Conservation (phyloP, 2,329 filamentous ascomycete species). For the Neofusicoccum laricinum region DNA sequence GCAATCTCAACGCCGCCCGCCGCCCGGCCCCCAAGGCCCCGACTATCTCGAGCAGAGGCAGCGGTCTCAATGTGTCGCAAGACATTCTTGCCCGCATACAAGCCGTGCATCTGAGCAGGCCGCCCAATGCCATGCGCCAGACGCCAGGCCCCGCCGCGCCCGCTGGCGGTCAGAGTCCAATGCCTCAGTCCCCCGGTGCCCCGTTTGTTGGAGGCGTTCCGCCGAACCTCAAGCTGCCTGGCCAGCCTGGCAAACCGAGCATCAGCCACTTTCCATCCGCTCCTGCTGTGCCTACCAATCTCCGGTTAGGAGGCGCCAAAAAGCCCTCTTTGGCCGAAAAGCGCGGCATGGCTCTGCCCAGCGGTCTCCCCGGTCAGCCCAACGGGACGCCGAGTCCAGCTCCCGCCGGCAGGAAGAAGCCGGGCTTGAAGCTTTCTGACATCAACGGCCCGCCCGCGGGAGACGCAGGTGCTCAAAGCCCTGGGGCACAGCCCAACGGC, state of each 20-base stretch:
- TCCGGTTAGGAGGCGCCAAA: constrained; percentile 45
- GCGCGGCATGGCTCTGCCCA: constrained; percentile 63
- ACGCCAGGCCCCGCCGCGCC: constrained; percentile 19
- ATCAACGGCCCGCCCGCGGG: constrained; percentile 35
- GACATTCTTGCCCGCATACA: constrained; percentile 69
- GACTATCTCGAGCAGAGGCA: constrained; percentile 45
- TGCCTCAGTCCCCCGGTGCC: constrained; percentile 24
- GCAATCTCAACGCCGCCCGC: constrained; percentile 68
- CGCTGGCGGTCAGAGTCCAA: not conserved
- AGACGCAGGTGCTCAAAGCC: constrained; percentile 23
- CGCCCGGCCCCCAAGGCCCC: constrained; percentile 47
- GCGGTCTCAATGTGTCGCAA: constrained; percentile 52
- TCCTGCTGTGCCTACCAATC: constrained; percentile 42
- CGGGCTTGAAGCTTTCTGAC: constrained; percentile 42
- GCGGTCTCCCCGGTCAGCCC: constrained; percentile 49
- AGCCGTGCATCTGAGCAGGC: constrained; percentile 63
- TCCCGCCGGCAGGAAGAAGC: constrained; percentile 37
- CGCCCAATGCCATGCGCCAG: constrained; percentile 22
- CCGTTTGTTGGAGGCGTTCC: constrained; percentile 37
- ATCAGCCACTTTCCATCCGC: constrained; percentile 46
- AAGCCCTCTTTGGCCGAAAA: constrained; percentile 65
- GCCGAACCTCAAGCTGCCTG: constrained; percentile 42
- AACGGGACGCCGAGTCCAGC: constrained; percentile 23
- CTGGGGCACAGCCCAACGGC: constrained; percentile 29
- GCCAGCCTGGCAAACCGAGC: constrained; percentile 33